phyloP scores from a whole-genome alignment of 2,329 filamentous ascomycete species.

The Nigrospora oryzae region DNA sequence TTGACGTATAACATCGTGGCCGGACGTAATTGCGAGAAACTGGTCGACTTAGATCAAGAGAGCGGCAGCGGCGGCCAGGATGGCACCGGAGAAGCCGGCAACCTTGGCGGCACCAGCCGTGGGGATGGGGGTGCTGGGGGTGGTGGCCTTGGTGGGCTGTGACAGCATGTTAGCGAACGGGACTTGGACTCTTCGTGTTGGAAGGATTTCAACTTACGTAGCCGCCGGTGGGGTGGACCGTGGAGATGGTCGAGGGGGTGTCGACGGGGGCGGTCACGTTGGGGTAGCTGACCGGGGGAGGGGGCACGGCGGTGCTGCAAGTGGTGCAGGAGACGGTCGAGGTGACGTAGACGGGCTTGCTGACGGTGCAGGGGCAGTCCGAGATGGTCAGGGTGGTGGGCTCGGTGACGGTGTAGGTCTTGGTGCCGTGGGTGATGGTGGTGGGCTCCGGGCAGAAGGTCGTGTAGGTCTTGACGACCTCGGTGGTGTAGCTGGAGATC shows the following conservation, averaged over 20 bases:
- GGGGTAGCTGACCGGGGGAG: neutral
- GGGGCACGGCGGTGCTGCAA: conserved; percentile 7
- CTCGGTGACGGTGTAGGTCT: conserved; percentile 63
- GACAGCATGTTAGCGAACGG: conserved; percentile 5
- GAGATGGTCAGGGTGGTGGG: conserved; percentile 63
- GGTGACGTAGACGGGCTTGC: conserved; percentile 47
- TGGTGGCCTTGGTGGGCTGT: conserved; percentile 12
- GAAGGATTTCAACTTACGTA: conserved; percentile 1
- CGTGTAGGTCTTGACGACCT: conserved; percentile 59
- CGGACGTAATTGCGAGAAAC: conserved; percentile 18
- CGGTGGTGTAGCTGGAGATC: conserved; percentile 45
- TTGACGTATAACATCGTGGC: conserved; percentile 31
- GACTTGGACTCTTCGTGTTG: conserved; percentile 7
- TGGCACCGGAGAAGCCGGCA: conserved; percentile 47
- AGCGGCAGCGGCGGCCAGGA: conserved; percentile 53
- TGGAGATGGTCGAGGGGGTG: conserved; percentile 11
- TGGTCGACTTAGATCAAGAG: conserved; percentile 17
- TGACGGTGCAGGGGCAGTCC: conserved; percentile 63
- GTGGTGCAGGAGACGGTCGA: conserved; percentile 32
- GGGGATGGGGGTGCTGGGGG: conserved; percentile 27
- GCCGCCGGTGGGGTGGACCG: conserved; percentile 8
- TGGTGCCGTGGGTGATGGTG: conserved; percentile 51
- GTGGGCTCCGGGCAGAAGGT: conserved; percentile 68
- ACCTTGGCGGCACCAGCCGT: conserved; percentile 49
- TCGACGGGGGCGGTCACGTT: conserved; percentile 5